Base-by-base conservation (phyloP, 2,329 filamentous ascomycete genomes). In the Trichoderma hamatum region DNA sequence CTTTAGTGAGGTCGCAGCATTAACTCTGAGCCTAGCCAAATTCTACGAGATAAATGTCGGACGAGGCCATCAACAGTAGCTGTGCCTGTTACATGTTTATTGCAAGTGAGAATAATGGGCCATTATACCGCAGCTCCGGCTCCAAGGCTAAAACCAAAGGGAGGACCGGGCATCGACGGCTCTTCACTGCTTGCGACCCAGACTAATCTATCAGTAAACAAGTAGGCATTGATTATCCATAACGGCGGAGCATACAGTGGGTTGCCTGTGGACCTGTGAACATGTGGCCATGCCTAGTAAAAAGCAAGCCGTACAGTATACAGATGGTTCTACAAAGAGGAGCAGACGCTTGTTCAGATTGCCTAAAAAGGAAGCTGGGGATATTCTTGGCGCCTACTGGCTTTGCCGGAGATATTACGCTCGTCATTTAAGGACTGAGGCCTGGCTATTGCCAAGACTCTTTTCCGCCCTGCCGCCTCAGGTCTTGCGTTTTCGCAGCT, bases 341-440 rank as follows among this genome's bases (percentile, higher is more conserved):
- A 43, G 39, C 34, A 28, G 32, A 21, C 51, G 62, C 51, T 55
- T 56, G 19, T 30, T n/a, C n/a, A 34, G 24, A n/a, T 43, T 39
- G 14, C 66, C 36, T 2, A 54, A 68, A 62, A 2, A 68, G 66
- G 66, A 61, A 68, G 66, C 55, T 68, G 24, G 32, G 24, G 58
- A 68, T 30, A 14, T 2, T 52, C 66, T 68, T 68, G 66, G 66
- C 66, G 62, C 30, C 49, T 55, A 30, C 21, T 51, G 43, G 46
- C 21, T n/a, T n/a, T 60, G 46, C 54, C 36, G 55, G 46, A 52
- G 24, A 54, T 51, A 39, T 46, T 34, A n/a, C 52, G 13, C 26
- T 51, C 30, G 26, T 51, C 59, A 51, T 3, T n/a, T n/a, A 11
- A 58, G 52, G 13, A 28, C 21, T 24, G 26, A 11, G 11, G 34